A percentile compares a stretch with the other conserved stretches of the same genome.
Conservation (phyloP, 2,329 filamentous ascomycete species). For the Neofusicoccum cordaticola region DNA sequence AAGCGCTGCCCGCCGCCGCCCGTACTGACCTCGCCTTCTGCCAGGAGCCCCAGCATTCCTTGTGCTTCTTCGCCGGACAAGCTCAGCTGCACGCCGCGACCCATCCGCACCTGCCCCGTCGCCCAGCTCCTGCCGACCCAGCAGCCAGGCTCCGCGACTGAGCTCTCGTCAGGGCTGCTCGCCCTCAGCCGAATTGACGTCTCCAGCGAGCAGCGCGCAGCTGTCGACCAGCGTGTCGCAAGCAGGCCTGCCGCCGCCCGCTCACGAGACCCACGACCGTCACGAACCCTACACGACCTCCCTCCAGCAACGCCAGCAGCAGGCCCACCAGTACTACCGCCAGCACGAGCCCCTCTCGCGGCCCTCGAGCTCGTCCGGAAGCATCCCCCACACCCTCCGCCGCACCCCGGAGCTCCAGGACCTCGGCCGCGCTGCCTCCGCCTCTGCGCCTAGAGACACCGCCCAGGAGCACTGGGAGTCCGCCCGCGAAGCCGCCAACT, state of each 20-base stretch:
- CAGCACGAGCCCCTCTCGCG: slow-evolving; percentile 41
- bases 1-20: not conserved
- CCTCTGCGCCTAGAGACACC: slow-evolving; percentile 45
- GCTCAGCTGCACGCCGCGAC: slow-evolving; percentile 5
- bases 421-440: slow-evolving; percentile 35
- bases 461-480: slow-evolving; percentile 22
- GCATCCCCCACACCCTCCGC: slow-evolving; percentile 49
- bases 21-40: not conserved
- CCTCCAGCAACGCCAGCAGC: slow-evolving; percentile 43
- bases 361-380: slow-evolving; percentile 53
- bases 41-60: slow-evolving; percentile 14
- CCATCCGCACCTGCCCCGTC: not conserved
- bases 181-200: slow-evolving; percentile 15
- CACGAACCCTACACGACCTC: slow-evolving; percentile 37
- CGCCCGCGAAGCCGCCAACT: slow-evolving; percentile 27
- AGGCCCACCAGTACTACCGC: slow-evolving; percentile 35
- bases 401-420: slow-evolving; percentile 53
- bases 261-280: slow-evolving; percentile 40
- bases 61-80: slow-evolving; percentile 5
- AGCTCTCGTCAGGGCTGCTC: not conserved
- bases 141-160: not conserved
- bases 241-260: slow-evolving; percentile 20
- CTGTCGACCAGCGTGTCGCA: slow-evolving; percentile 29
- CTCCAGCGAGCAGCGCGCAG: slow-evolving; percentile 11
- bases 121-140: not conserved